Base-by-base conservation (phyloP, 805 yeast species). In the Sugiyamaella americana region DNA sequence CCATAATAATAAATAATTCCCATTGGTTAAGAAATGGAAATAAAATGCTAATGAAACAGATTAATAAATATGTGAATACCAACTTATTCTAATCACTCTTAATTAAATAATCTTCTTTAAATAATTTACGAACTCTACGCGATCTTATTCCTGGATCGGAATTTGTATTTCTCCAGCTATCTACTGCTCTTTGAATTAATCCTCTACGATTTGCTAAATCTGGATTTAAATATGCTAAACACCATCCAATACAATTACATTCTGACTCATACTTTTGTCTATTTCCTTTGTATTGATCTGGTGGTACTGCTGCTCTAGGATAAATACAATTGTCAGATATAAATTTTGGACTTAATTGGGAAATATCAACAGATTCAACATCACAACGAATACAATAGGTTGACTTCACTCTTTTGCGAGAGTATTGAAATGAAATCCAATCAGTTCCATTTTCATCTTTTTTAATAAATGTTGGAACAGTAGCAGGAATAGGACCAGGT, bases 181-280 rank as follows among this genome's bases (percentile, higher is more conserved):
- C 79, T 13, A 74, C 79, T 1, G 79, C 78, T 24, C 78, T 62
- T 53, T 74, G 79, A 13, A 73, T 66, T 13, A 75, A 57, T 1
- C 79, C 79, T 22, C 76, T 62, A 24, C 70, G 69, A 40, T 59
- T 59, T 21, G 70, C 64, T n/a, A 75, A 59, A 19, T 63, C 63
- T 0, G 75, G 71, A 51, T 74, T 74, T 32, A 64, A 58, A 56
- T 59, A 64, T 4, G 72, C 66, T 24, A 74, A 56, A n/a, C 65
- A 63, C 78, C 78, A 73, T 3, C 78, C 79, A 37, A 74, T 65
- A 22, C 62, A 60, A 52, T 74, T 74, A 59, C 79, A 75, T 38
- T 66, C 69, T 32, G 66, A 65, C 52, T 74, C 79, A 54, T 74
- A 74, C 35, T 59, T 54, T 11, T 66, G 69, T 26, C 79, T 63